These are phyloP conservation scores for Backusella australiensis DNA, from an alignment of 192 early-diverging fungal species.

Conservation along the genomic window DNA sequence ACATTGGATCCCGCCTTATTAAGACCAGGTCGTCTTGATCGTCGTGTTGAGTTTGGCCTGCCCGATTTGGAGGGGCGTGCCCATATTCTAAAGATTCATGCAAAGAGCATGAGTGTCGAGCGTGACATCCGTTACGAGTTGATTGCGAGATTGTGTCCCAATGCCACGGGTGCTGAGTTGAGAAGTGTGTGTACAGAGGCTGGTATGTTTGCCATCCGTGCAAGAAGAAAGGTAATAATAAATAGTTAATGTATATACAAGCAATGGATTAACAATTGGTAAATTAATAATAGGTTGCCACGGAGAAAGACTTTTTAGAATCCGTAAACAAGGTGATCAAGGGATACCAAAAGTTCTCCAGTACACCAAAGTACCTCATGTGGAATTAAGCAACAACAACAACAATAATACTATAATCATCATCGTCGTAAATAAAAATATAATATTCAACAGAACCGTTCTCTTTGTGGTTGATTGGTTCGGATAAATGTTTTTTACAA, in stretches of 20 bases:
- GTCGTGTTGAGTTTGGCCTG: conserved; percentile 97
- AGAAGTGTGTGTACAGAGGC: conserved; percentile 99
- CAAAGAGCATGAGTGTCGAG: conserved; percentile 97
- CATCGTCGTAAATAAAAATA: not conserved
- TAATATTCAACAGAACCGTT: not conserved
- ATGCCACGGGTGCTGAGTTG: conserved; percentile 98
- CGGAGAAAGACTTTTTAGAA: conserved; percentile 99
- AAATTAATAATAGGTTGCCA: conserved; percentile 64
- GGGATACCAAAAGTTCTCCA: conserved; percentile 97
- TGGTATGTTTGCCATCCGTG: conserved; percentile 99
- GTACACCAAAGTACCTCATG: conserved; percentile 69
- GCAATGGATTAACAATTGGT: too few species aligned
- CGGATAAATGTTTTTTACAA: not conserved
- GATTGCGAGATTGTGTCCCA: conserved; percentile 97
- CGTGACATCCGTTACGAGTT: conserved; percentile 99
- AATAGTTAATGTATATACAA: not conserved
- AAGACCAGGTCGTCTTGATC: conserved; percentile 96
- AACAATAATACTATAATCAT: not conserved
- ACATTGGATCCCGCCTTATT: conserved; percentile 97
- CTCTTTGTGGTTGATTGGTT: not conserved
- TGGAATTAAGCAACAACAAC: conserved; percentile 11
- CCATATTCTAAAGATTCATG: conserved; percentile 98
- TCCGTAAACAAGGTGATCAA: conserved; percentile 99
- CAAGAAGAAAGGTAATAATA: conserved; percentile 28
- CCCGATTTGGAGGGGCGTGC: conserved; percentile 97